Conservation (phyloP, 139 green algal genomes). For the Desmodesmus armatus region DNA sequence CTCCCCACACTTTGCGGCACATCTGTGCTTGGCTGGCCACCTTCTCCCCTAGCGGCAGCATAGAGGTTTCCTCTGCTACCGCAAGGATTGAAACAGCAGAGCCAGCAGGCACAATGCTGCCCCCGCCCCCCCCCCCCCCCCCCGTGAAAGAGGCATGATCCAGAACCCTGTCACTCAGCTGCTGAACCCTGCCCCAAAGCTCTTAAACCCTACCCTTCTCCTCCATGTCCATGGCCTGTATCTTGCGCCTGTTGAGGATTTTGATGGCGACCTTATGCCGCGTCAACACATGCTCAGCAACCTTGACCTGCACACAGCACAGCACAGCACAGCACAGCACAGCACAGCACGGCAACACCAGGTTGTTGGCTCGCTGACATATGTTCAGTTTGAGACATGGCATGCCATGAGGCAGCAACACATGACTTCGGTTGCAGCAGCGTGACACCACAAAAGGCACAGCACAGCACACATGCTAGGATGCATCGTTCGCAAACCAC, state of each 20-base stretch:
- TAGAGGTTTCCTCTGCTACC: background rate
- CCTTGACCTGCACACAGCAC: slow-evolving; percentile 82
- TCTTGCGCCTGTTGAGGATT: slow-evolving; percentile 99
- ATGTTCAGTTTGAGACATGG: background rate
- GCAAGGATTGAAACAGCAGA: background rate
- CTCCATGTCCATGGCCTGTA: slow-evolving; percentile 99
- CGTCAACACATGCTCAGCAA: slow-evolving; percentile 98
- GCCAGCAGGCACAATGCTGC: background rate
- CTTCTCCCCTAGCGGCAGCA: too few species aligned
- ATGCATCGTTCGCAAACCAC: background rate
- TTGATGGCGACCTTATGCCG: slow-evolving; percentile 99
- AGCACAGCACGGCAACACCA: background rate
- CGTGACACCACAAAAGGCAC: background rate
- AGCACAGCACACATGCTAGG: background rate
- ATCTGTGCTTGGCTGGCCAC: too few species aligned
- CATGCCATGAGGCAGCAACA: background rate
- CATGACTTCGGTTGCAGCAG: too few species aligned
- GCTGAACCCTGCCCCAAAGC: background rate
- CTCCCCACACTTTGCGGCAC: too few species aligned
- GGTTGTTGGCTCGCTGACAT: background rate
- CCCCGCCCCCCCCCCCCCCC: too few species aligned
- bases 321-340: background rate
- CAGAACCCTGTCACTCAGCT: background rate
- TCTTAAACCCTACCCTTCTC: slow-evolving; percentile 86
- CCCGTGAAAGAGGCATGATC: too few species aligned